Evolutionary conservation across 441 rosid genomes (phyloP), one percentile per base, ranked within the genome.

Genomic region (Daphne laureola): DNA sequence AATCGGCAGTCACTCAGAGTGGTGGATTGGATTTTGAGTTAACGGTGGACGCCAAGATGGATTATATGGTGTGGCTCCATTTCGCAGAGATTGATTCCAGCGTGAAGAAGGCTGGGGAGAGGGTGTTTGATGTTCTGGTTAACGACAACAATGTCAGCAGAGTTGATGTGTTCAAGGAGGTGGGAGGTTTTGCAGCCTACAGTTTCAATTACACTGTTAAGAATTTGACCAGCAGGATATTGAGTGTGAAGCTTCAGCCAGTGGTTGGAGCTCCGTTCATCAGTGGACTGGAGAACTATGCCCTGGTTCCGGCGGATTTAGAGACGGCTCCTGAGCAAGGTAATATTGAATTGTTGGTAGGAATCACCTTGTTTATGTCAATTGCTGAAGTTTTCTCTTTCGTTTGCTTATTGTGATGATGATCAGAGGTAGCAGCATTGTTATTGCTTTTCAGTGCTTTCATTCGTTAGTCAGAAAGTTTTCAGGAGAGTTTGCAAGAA

Each of bases 21-120:
- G 90, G 88, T 13, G 51, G 52, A 46, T 46, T 90, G 65, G 78
- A 72, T 52, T 90, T 85, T 53, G 84, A 75, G 48, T 60, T 90
- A 54, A 46, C 55, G 5, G 98, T 90, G 62, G 96, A 94, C 44
- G 98, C 99, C 0, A 90, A 85, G 74, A 64, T 79, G 63, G 96
- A 90, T 67, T 94, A 94, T 73, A 59, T 90, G 81, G 16, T 94
- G n/a, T 87, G 91, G 95, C 82, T 94, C 43, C 99, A 94, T 64
- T 94, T 94, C 16, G 90, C 92, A 4, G 99, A 94, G 87, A 82
- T 94, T 62, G 98, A 86, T 57, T 63, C 85, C 2, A 71, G 66
- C 1, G 84, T 87, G 62, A 82, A 59, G 5, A 77, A 73, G 61
- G 74, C 67, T 27, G 87, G 88, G 51, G 71, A 70, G 64, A 86